Percentiles rank a stretch among this genome's conserved stretches.
Conservation (phyloP, 2,329 filamentous ascomycete species). For the Exophiala dermatitidis region DNA sequence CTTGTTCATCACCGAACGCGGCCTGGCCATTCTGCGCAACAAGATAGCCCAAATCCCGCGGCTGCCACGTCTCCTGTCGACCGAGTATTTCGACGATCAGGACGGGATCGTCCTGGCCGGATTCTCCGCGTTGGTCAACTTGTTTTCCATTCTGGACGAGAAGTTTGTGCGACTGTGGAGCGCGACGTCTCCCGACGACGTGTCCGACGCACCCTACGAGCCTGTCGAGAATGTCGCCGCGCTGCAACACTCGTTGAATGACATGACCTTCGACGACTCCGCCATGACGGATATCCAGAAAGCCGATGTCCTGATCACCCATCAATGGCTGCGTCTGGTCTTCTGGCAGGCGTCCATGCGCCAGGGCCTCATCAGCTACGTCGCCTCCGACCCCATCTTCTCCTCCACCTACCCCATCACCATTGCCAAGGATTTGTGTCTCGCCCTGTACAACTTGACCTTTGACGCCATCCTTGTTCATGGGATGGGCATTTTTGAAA, state of each 20-base stretch:
- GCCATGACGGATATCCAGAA: constrained; percentile 57
- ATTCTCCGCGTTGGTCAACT: constrained; percentile 23
- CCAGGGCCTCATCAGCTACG: constrained; percentile 56
- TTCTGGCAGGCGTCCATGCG: constrained; percentile 64
- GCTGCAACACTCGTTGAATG: constrained; percentile 25
- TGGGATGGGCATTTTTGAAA: constrained; percentile 27
- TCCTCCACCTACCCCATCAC: constrained; percentile 58
- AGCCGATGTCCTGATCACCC: constrained; percentile 59
- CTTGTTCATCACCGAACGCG: constrained; percentile 27
- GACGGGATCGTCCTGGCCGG: constrained; percentile 25
- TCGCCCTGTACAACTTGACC: constrained; percentile 14
- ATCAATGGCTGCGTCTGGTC: constrained; percentile 64
- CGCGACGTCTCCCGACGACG: constrained; percentile 12
- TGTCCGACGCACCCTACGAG: constrained; percentile 4
- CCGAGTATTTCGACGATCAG: constrained; percentile 26
- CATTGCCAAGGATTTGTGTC: constrained; percentile 52
- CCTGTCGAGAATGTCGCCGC: constrained; percentile 23
- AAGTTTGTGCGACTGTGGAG: constrained; percentile 26
- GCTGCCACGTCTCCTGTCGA: constrained; percentile 17
- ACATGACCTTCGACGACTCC: constrained; percentile 21
- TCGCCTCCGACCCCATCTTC: constrained; percentile 51
- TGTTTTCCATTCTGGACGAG: constrained; percentile 27
- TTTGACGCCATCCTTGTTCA: constrained; percentile 24
- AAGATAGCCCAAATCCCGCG: constrained; percentile 24
- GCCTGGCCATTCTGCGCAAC: constrained; percentile 26